These are phyloP conservation scores for Stevia rebaudiana DNA, from an alignment of 140 eudicot species.

Conservation along the genomic window DNA sequence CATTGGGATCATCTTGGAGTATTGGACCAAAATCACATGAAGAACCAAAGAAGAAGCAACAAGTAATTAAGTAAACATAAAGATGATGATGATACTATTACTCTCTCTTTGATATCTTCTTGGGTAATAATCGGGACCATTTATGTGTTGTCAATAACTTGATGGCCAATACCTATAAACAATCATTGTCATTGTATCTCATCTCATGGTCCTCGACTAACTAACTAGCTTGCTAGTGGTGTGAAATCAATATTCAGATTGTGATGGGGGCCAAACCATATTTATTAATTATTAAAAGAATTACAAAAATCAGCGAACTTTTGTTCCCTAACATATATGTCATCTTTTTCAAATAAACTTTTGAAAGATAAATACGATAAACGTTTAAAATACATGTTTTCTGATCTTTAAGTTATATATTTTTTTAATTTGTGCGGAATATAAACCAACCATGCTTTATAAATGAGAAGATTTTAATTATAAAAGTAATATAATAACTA, in stretches of 20 bases:
- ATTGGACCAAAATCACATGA: constrained; percentile 14
- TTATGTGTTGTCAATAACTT: constrained; percentile 21
- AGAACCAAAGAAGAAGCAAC: not conserved
- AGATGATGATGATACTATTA: constrained; percentile 11
- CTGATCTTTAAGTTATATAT: too few species aligned
- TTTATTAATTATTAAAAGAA: not conserved
- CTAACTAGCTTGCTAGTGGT: constrained; percentile 15
- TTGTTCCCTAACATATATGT: too few species aligned
- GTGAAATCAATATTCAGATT: not conserved
- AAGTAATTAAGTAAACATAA: constrained; percentile 5
- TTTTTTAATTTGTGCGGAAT: too few species aligned
- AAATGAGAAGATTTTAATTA: too few species aligned
- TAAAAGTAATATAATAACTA: too few species aligned
- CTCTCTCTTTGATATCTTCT: not conserved
- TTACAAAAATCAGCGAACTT: too few species aligned
- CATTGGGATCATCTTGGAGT: constrained; percentile 15
- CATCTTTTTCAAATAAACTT: too few species aligned
- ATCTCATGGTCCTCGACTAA: too few species aligned
- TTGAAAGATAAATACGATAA: too few species aligned
- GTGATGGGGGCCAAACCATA: not conserved
- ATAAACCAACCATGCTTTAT: too few species aligned
- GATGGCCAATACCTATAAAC: constrained; percentile 26
- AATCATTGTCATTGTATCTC: constrained; percentile 16
- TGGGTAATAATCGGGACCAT: constrained; percentile 9
- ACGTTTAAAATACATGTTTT: too few species aligned